Evolutionary conservation across 192 early-diverging fungal genomes (phyloP).

Genomic region (Coemansia aciculifera): DNA sequence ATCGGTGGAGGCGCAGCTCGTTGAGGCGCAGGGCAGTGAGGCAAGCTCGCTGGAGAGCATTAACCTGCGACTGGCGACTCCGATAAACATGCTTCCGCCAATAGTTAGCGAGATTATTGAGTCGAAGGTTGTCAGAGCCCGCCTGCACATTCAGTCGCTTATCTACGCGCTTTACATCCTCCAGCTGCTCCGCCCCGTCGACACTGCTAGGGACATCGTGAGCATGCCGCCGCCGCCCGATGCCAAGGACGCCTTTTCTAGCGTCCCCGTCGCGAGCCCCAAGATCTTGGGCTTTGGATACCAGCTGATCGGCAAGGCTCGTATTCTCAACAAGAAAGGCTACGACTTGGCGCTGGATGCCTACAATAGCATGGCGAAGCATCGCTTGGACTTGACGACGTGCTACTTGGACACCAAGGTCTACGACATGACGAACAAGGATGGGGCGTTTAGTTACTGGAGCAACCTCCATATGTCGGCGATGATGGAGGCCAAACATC

Average conservation of each 20-base stretch:
- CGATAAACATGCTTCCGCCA: constrained; percentile 28
- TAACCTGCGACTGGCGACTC: constrained; percentile 24
- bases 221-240: constrained; percentile 21
- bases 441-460: constrained; percentile 18
- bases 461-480: constrained; percentile 20
- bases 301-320: constrained; percentile 36
- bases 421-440: constrained; percentile 24
- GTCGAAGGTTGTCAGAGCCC: background rate
- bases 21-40: too few relatives aligned
- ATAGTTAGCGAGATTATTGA: background rate
- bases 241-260: constrained; percentile 21
- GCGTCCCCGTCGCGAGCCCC: background rate
- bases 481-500: background rate
- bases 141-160: constrained; percentile 16
- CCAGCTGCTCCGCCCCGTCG: constrained; percentile 36
- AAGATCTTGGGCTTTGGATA: constrained; percentile 20
- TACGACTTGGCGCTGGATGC: constrained; percentile 9
- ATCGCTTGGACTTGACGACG: constrained; percentile 2
- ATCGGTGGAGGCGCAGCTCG: background rate
- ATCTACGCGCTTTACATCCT: constrained; percentile 23
- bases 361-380: background rate
- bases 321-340: constrained; percentile 23
- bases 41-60: constrained; percentile 22
- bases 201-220: constrained; percentile 13
- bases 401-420: constrained; percentile 18